These are phyloP conservation scores for Torulaspora maleeae DNA, from an alignment of 805 yeast genomes.

Conservation along the genomic window DNA sequence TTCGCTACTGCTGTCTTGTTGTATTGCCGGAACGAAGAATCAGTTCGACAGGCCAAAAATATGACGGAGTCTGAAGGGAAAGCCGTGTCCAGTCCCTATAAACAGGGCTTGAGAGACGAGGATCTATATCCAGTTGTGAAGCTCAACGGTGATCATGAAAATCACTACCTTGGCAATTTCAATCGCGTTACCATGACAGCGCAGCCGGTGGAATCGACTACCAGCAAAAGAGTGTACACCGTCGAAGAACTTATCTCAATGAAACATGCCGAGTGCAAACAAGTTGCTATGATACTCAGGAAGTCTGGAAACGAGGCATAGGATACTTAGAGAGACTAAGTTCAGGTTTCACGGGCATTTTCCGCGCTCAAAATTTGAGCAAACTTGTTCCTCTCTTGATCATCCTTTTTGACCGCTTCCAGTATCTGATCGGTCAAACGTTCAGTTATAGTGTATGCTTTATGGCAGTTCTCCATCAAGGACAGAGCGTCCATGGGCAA, in stretches of 20 bases:
- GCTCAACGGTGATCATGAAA: constrained; percentile 1
- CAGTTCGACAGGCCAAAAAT: not conserved
- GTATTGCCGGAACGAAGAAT: not conserved
- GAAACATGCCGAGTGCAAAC: not conserved
- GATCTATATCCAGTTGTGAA: constrained; percentile 3
- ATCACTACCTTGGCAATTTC: not conserved
- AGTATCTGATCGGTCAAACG: constrained; percentile 61
- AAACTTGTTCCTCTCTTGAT: constrained; percentile 41
- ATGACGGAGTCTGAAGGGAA: not conserved
- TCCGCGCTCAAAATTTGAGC: constrained; percentile 34
- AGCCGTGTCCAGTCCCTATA: not conserved
- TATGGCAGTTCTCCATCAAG: constrained; percentile 62
- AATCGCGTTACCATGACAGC: not conserved
- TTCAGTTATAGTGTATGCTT: constrained; percentile 62
- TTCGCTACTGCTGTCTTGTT: not conserved
- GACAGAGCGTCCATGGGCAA: constrained; percentile 69
- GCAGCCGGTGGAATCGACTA: not conserved
- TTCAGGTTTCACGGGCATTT: constrained; percentile 28
- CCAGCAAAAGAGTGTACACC: not conserved
- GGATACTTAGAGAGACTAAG: not conserved
- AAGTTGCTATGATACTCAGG: not conserved
- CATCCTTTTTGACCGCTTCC: constrained; percentile 51
- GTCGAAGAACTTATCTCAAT: not conserved
- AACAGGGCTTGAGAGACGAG: not conserved
- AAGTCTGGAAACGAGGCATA: not conserved